Evolutionary conservation across 805 yeast species (phyloP).

Genomic region (Sugiyamaella boreocaroliniensis): DNA sequence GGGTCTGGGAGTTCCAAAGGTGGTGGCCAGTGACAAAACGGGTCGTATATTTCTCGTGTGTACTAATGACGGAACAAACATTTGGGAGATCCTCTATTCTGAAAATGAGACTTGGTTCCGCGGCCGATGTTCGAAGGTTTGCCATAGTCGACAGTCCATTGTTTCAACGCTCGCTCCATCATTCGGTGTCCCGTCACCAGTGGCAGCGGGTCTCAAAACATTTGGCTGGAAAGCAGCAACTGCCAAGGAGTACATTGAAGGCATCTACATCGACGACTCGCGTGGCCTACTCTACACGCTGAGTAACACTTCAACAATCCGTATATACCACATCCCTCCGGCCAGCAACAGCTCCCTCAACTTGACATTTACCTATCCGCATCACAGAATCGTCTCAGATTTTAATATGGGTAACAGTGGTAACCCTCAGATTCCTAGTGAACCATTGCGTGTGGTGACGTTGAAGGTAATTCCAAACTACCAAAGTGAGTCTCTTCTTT

Average conservation of each 20-base stretch:
- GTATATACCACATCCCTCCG: slow-evolving; percentile 58
- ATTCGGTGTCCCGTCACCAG: slow-evolving; percentile 2
- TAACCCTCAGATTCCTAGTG: background rate
- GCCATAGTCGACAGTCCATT: slow-evolving; percentile 65
- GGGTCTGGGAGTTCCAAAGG: slow-evolving; percentile 64
- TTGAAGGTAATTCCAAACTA: slow-evolving; percentile 5
- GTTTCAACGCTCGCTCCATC: slow-evolving; percentile 28
- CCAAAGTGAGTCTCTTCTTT: slow-evolving; percentile 5
- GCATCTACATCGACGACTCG: slow-evolving; percentile 66
- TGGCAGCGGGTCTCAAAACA: background rate
- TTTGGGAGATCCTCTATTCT: slow-evolving; percentile 84
- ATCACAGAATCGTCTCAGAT: slow-evolving; percentile 24
- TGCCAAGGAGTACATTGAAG: slow-evolving; percentile 52
- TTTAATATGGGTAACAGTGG: slow-evolving; percentile 22
- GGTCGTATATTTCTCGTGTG: slow-evolving; percentile 83
- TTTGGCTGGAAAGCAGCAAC: slow-evolving; percentile 1
- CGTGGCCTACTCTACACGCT: slow-evolving; percentile 74
- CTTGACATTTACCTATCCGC: slow-evolving; percentile 27
- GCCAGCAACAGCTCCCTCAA: slow-evolving; percentile 11
- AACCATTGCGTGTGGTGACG: slow-evolving; percentile 15
- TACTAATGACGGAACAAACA: slow-evolving; percentile 61
- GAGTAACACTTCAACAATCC: slow-evolving; percentile 72
- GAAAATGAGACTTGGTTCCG: slow-evolving; percentile 82
- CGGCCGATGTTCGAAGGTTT: slow-evolving; percentile 73
- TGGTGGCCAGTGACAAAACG: slow-evolving; percentile 53